Conservation (phyloP, 768 basidiomycete genomes). For the Udeniomyces megalosporus region DNA sequence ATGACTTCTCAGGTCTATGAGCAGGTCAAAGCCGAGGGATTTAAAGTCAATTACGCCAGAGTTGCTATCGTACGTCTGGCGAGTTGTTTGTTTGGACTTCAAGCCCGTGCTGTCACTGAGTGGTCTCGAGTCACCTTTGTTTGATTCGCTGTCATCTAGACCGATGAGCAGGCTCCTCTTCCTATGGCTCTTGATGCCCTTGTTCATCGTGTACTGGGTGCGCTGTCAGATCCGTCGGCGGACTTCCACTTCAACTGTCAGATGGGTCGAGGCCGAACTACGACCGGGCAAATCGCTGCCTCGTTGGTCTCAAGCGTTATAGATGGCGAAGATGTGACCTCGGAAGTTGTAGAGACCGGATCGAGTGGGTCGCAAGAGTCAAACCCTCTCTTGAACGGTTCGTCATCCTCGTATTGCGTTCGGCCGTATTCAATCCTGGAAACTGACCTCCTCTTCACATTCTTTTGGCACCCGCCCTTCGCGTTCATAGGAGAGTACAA, state of each 20-base stretch:
- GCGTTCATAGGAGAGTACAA: conserved; percentile 78
- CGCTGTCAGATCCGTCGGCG: conserved; percentile 39
- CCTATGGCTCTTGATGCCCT: conserved; percentile 70
- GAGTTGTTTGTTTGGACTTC: too few species aligned
- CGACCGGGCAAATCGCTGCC: conserved; percentile 88
- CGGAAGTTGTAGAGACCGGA: neutral
- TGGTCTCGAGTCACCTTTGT: too few species aligned
- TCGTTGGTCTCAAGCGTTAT: conserved; percentile 54
- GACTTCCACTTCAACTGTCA: conserved; percentile 76
- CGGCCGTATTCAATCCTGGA: too few species aligned
- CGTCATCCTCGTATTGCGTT: too few species aligned
- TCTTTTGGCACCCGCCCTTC: too few species aligned
- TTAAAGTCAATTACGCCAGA: conserved; percentile 38
- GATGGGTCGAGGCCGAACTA: conserved; percentile 55
- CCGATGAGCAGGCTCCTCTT: conserved; percentile 90
- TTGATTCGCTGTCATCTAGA: too few species aligned
- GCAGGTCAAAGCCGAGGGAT: conserved; percentile 22
- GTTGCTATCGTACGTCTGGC: conserved; percentile 76
- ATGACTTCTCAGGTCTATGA: conserved; percentile 24
- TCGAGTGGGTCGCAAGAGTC: neutral
- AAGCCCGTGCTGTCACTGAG: too few species aligned
- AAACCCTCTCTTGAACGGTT: conserved; percentile 13
- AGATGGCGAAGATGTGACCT: conserved; percentile 26
- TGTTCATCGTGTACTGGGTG: conserved; percentile 47
- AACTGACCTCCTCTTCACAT: too few species aligned